phyloP scores from a whole-genome alignment of 2,329 filamentous ascomycete genomes.

The Fusarium sp. region DNA sequence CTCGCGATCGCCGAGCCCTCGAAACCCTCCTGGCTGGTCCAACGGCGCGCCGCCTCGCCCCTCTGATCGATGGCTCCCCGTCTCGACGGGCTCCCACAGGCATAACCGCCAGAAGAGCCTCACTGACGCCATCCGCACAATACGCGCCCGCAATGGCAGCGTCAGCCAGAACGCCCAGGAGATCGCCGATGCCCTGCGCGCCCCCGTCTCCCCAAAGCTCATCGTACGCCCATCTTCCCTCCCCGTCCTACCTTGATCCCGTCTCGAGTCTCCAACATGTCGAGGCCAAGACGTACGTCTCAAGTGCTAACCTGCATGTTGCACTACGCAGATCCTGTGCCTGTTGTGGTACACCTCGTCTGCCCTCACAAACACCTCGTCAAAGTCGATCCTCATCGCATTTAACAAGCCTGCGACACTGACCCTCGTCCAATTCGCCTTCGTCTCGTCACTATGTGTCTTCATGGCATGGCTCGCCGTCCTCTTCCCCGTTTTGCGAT shows the following conservation, averaged over 20 bases:
- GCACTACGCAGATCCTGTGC: constrained; percentile 76
- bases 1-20: constrained; percentile 42
- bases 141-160: constrained; percentile 83
- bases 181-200: constrained; percentile 88
- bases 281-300: background rate
- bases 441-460: constrained; percentile 90
- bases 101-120: constrained; percentile 87
- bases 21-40: constrained; percentile 39
- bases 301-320: constrained; percentile 38
- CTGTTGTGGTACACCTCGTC: constrained; percentile 95
- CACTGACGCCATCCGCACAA: constrained; percentile 85
- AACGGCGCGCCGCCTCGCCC: constrained; percentile 44
- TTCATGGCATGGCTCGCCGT: constrained; percentile 80
- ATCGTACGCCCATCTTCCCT: constrained; percentile 68
- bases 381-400: constrained; percentile 94
- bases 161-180: constrained; percentile 94
- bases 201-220: constrained; percentile 87
- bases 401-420: constrained; percentile 92
- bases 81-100: constrained; percentile 52
- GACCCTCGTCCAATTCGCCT: constrained; percentile 91
- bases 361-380: constrained; percentile 95
- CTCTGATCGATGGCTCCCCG: constrained; percentile 44
- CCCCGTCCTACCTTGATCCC: constrained; percentile 1
- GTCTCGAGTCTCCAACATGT: constrained; percentile 17
- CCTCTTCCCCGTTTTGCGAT: constrained; percentile 76